These are phyloP conservation scores for Protomyces arabidopsidicola DNA, from an alignment of 1,139 yeast species.

Conservation along the genomic window DNA sequence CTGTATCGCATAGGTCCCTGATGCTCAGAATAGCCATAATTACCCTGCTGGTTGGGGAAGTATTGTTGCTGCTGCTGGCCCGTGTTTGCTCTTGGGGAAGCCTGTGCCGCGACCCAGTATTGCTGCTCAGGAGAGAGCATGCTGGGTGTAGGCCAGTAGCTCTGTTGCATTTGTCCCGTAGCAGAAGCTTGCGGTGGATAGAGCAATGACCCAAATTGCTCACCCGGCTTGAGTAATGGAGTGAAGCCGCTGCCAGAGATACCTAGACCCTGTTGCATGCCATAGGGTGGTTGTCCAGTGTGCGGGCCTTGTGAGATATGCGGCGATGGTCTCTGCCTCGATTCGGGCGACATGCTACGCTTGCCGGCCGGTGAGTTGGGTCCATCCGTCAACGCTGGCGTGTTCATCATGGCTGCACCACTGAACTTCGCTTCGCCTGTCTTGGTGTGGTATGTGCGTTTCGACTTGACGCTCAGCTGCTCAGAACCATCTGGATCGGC, in stretches of 20 bases:
- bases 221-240: conserved; percentile 17
- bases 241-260: conserved; percentile 25
- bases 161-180: neutral
- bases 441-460: conserved; percentile 27
- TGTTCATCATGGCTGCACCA: conserved; percentile 2
- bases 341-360: conserved; percentile 16
- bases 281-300: neutral
- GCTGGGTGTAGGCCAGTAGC: conserved; percentile 18
- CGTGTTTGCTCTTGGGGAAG: neutral
- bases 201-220: conserved; percentile 12
- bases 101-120: neutral
- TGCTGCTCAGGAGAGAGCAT: conserved; percentile 9
- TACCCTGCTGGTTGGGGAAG: neutral
- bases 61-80: neutral
- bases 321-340: conserved; percentile 5
- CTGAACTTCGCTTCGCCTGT: conserved; percentile 4
- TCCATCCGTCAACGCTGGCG: conserved; percentile 15
- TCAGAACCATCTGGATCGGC: conserved; percentile 28
- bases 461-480: conserved; percentile 26
- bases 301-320: conserved; percentile 3
- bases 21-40: neutral
- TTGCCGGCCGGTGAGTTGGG: conserved; percentile 3
- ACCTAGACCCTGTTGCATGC: conserved; percentile 19
- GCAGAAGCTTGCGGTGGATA: conserved; percentile 14
- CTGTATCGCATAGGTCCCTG: neutral